Percentiles rank a stretch among this genome's conserved stretches.
These are phyloP conservation scores for Chalaropsis thielavioides DNA, from an alignment of 2,329 filamentous ascomycete species.

Conservation along the genomic window DNA sequence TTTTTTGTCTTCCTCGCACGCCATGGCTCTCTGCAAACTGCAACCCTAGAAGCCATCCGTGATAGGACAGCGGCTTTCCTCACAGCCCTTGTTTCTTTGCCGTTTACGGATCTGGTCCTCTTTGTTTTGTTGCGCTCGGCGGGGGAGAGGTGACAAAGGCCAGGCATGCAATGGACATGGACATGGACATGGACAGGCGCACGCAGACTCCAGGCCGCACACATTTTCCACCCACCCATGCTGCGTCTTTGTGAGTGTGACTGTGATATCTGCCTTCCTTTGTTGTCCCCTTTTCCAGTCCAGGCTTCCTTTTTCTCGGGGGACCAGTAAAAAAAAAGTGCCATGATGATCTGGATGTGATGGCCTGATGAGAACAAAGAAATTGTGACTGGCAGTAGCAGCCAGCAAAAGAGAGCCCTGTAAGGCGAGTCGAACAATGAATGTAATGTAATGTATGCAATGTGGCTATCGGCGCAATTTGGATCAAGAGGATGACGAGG, in stretches of 20 bases:
- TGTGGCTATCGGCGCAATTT: too few species aligned
- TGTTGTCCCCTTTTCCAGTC: not conserved
- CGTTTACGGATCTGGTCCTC: conserved; percentile 19
- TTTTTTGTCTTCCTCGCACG: too few species aligned
- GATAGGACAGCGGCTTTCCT: not conserved
- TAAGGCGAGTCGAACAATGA: not conserved
- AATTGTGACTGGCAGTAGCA: not conserved
- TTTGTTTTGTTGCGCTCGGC: not conserved
- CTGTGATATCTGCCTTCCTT: not conserved
- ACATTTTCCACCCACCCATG: too few species aligned
- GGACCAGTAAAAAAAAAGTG: not conserved
- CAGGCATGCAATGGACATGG: not conserved
- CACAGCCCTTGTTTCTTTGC: not conserved
- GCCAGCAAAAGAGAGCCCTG: not conserved
- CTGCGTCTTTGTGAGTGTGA: too few species aligned
- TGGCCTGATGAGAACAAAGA: not conserved
- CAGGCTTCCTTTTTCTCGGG: not conserved
- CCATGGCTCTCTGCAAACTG: too few species aligned
- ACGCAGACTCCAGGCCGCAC: not conserved
- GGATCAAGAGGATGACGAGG: too few species aligned
- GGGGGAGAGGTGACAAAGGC: not conserved
- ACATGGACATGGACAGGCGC: not conserved
- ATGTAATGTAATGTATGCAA: too few species aligned
- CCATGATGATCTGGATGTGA: not conserved
- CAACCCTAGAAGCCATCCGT: not conserved